These are phyloP conservation scores for Cadophora malorum DNA, from an alignment of 2,329 filamentous ascomycete genomes.

Conservation along the genomic window DNA sequence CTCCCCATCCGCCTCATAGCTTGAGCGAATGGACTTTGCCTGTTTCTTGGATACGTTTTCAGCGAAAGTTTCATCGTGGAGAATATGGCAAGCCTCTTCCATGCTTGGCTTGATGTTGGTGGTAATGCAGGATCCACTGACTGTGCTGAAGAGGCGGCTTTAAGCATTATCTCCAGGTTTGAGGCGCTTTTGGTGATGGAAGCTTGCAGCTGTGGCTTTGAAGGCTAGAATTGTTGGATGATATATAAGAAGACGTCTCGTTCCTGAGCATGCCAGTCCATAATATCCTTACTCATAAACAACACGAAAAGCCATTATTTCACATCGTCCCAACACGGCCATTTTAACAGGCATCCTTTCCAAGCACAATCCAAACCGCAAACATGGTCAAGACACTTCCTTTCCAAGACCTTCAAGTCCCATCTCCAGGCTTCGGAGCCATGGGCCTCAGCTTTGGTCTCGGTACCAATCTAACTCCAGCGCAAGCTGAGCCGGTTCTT, in stretches of 20 bases:
- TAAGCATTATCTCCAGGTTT: background rate
- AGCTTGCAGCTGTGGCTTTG: background rate
- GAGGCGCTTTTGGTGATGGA: background rate
- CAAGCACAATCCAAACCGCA: background rate
- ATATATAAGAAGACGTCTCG: background rate
- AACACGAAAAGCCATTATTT: background rate
- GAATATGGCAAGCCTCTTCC: background rate
- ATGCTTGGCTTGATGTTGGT: background rate
- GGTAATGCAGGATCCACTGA: background rate
- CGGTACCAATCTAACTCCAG: conserved; percentile 50
- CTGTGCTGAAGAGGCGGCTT: background rate
- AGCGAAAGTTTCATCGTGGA: conserved; percentile 3
- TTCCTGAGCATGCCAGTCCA: too few relatives aligned
- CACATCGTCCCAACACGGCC: background rate
- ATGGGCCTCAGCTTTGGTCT: conserved; percentile 56
- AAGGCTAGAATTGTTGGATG: background rate
- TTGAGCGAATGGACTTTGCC: background rate
- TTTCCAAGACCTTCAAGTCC: conserved; percentile 49
- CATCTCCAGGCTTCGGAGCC: conserved; percentile 54
- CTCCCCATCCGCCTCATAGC: background rate
- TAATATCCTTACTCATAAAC: too few relatives aligned
- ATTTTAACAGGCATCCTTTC: background rate
- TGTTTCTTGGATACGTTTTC: background rate
- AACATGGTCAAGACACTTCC: conserved; percentile 51
- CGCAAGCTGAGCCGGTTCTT: conserved; percentile 56